Conservation (phyloP, 305 asterid species). For the Nicotiana rustica region DNA sequence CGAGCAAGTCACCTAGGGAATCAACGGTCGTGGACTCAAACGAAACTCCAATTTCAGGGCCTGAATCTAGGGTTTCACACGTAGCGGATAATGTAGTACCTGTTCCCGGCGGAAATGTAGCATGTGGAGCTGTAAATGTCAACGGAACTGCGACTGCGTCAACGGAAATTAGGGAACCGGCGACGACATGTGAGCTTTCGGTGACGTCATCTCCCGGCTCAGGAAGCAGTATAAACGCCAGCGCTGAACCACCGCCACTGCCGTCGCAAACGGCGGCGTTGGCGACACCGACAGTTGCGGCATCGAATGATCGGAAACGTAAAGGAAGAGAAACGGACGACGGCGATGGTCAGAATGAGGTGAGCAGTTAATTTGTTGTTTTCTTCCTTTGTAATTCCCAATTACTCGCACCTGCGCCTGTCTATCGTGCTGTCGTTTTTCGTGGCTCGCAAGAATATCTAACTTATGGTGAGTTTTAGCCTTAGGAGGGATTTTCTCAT, state of each 20-base stretch:
- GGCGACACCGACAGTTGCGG: conserved; percentile 6
- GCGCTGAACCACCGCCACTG: conserved; percentile 38
- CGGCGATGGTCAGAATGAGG: conserved; percentile 69
- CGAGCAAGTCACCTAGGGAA: conserved; percentile 44
- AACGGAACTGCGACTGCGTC: conserved; percentile 36
- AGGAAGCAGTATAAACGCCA: conserved; percentile 42
- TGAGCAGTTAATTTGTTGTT: conserved; percentile 35
- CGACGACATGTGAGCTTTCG: conserved; percentile 42
- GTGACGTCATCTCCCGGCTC: conserved; percentile 49
- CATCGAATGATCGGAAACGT: conserved; percentile 58
- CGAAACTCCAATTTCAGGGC: conserved; percentile 51
- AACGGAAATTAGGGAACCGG: conserved; percentile 32
- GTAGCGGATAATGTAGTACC: conserved; percentile 41
- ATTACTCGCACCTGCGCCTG: not conserved
- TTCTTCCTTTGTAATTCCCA: conserved; percentile 24
- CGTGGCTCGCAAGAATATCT: not conserved
- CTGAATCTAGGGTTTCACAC: conserved; percentile 50
- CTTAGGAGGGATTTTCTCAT: not conserved
- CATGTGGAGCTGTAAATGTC: conserved; percentile 34
- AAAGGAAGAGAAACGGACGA: conserved; percentile 62
- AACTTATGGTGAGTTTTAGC: conserved; percentile 27
- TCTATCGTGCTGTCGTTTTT: conserved; percentile 16
- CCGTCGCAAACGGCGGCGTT: not conserved
- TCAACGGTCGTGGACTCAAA: conserved; percentile 62
- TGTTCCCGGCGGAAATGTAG: conserved; percentile 42